These are phyloP conservation scores for Trichoderma sp. DNA, from an alignment of 2,329 filamentous ascomycete genomes.

Conservation along the genomic window DNA sequence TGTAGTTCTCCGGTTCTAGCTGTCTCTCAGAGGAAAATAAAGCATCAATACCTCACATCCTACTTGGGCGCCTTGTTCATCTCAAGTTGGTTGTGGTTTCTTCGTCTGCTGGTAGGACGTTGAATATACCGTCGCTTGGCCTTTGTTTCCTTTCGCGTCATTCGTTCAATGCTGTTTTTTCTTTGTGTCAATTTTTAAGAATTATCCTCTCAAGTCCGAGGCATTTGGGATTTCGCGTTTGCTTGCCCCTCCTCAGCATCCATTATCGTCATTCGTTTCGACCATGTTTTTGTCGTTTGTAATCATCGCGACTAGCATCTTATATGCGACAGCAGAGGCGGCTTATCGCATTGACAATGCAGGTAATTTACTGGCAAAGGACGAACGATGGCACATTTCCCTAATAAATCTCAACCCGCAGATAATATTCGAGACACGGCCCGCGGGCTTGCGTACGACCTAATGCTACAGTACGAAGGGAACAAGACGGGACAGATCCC, in stretches of 20 bases:
- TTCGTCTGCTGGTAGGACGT: conserved; percentile 5
- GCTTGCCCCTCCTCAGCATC: neutral
- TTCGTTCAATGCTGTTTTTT: neutral
- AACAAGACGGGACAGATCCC: conserved; percentile 54
- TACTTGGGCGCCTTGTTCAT: neutral
- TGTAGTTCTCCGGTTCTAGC: neutral
- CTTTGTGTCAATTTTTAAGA: neutral
- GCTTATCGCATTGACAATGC: neutral
- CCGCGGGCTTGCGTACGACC: conserved; percentile 50
- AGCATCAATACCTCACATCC: neutral
- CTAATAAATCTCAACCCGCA: conserved; percentile 26
- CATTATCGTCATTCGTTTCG: neutral
- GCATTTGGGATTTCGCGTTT: neutral
- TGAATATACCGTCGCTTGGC: neutral
- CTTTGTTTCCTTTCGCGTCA: neutral
- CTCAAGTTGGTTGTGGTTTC: neutral
- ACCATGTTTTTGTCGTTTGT: neutral
- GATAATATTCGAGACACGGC: conserved; percentile 50
- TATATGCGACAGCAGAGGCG: neutral
- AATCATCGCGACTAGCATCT: neutral
- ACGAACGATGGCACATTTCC: too few species aligned
- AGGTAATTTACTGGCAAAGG: neutral
- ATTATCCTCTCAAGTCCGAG: too few species aligned
- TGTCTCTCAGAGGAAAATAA: neutral
- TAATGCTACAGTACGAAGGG: conserved; percentile 54